phyloP scores from a whole-genome alignment of 495 filamentous ascomycete genomes.

The Aspergillus haitiensis region DNA sequence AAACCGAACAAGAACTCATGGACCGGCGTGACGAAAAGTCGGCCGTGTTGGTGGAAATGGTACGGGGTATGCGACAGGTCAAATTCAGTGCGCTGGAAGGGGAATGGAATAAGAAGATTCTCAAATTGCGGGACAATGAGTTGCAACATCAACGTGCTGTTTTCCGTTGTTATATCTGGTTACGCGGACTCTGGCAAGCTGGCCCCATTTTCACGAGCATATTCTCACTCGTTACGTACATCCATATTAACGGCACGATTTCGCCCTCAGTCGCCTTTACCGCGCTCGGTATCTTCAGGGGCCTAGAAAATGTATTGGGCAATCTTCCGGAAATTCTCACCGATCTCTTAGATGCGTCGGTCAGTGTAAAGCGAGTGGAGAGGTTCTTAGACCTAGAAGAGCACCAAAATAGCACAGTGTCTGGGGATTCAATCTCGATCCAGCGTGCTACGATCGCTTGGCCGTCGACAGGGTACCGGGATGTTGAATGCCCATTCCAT shows the following conservation, averaged over 20 bases:
- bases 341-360: conserved; percentile 58
- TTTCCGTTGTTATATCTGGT: conserved; percentile 50
- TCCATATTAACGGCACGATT: conserved; percentile 54
- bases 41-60: conserved; percentile 66
- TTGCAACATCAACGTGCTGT: conserved; percentile 57
- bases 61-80: conserved; percentile 75
- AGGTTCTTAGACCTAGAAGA: conserved; percentile 63
- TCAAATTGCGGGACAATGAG: conserved; percentile 58
- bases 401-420: conserved; percentile 46
- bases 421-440: conserved; percentile 53
- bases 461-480: conserved; percentile 52
- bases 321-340: conserved; percentile 68
- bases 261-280: conserved; percentile 72
- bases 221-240: conserved; percentile 61
- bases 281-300: conserved; percentile 63
- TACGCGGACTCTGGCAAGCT: conserved; percentile 59
- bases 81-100: conserved; percentile 75
- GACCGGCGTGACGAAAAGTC: conserved; percentile 68
- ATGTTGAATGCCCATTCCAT: conserved; percentile 50
- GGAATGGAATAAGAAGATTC: conserved; percentile 69
- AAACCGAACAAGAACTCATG: conserved; percentile 66
- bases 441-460: conserved; percentile 66
- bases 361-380: conserved; percentile 64
- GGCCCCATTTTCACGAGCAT: conserved; percentile 67
- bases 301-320: conserved; percentile 60